Conservation (phyloP, 805 yeast species). For the Hanseniaspora taiwanica region DNA sequence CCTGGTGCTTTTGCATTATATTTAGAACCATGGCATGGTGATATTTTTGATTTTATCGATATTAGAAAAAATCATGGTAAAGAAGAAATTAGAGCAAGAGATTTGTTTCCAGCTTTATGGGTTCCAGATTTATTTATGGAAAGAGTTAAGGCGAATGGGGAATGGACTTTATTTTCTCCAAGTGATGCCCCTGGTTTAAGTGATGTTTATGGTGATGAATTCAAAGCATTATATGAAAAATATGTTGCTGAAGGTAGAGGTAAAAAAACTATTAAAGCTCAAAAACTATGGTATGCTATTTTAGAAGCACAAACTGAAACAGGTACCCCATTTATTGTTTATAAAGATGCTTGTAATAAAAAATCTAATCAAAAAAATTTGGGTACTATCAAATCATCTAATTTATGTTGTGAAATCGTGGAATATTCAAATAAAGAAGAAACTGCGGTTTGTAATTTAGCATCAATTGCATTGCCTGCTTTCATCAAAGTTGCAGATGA, state of each 20-base stretch:
- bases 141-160: constrained; percentile 62
- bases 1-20: constrained; percentile 96
- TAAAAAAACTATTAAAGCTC: constrained; percentile 60
- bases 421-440: constrained; percentile 88
- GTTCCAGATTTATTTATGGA: constrained; percentile 89
- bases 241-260: constrained; percentile 65
- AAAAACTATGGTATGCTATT: constrained; percentile 81
- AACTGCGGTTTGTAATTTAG: constrained; percentile 91
- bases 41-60: constrained; percentile 74
- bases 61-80: constrained; percentile 89
- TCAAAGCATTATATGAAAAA: constrained; percentile 51
- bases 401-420: constrained; percentile 87
- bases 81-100: constrained; percentile 88
- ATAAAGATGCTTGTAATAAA: constrained; percentile 80
- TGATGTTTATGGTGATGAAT: constrained; percentile 77
- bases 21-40: constrained; percentile 96
- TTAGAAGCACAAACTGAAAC: constrained; percentile 91
- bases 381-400: constrained; percentile 87
- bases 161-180: constrained; percentile 88
- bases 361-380: constrained; percentile 86
- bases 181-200: constrained; percentile 75
- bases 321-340: constrained; percentile 89
- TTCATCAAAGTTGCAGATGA: constrained; percentile 42
- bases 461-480: constrained; percentile 78
- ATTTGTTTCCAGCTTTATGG: constrained; percentile 88